Evolutionary conservation across 2,329 filamentous ascomycete species (phyloP).

Genomic region (Nothopassalora personata): DNA sequence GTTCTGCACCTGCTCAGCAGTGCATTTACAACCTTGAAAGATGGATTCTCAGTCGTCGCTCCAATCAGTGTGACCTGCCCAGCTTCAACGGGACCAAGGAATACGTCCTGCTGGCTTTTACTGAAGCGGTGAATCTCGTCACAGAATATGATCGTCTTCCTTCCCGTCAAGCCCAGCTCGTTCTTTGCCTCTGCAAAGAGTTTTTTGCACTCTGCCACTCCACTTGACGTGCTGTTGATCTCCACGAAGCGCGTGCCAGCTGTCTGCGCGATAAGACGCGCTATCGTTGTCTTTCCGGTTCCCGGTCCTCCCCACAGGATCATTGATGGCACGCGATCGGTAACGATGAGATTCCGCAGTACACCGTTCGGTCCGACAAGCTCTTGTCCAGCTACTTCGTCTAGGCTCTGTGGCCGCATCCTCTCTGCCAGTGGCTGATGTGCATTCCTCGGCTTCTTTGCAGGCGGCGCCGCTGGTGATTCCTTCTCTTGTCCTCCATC

Average conservation of each 20-base stretch:
- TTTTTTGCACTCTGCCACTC: slow-evolving; percentile 87
- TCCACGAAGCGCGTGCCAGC: slow-evolving; percentile 86
- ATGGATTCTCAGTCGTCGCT: slow-evolving; percentile 94
- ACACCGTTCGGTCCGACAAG: slow-evolving; percentile 82
- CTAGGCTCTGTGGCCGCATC: slow-evolving; percentile 78
- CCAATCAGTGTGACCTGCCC: slow-evolving; percentile 89
- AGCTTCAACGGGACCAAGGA: slow-evolving; percentile 83
- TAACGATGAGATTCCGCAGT: slow-evolving; percentile 77
- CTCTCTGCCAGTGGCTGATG: slow-evolving; percentile 84
- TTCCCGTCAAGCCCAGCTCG: slow-evolving; percentile 73
- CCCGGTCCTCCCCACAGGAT: slow-evolving; percentile 83
- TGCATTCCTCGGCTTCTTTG: slow-evolving; percentile 61
- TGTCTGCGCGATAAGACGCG: slow-evolving; percentile 76
- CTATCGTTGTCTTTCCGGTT: slow-evolving; percentile 87
- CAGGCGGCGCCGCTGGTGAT: slow-evolving; percentile 44
- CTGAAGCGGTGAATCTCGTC: slow-evolving; percentile 93
- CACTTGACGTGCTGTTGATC: slow-evolving; percentile 87
- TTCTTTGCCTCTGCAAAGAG: slow-evolving; percentile 78
- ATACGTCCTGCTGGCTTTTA: slow-evolving; percentile 91
- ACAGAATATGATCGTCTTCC: slow-evolving; percentile 94
- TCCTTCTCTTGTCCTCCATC: slow-evolving; percentile 4
- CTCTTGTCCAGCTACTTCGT: slow-evolving; percentile 87
- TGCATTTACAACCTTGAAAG: slow-evolving; percentile 85
- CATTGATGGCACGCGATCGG: slow-evolving; percentile 85
- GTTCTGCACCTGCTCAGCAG: slow-evolving; percentile 84